Evolutionary conservation across 768 basidiomycete species (phyloP).

Genomic region (Kwoniella sp.): DNA sequence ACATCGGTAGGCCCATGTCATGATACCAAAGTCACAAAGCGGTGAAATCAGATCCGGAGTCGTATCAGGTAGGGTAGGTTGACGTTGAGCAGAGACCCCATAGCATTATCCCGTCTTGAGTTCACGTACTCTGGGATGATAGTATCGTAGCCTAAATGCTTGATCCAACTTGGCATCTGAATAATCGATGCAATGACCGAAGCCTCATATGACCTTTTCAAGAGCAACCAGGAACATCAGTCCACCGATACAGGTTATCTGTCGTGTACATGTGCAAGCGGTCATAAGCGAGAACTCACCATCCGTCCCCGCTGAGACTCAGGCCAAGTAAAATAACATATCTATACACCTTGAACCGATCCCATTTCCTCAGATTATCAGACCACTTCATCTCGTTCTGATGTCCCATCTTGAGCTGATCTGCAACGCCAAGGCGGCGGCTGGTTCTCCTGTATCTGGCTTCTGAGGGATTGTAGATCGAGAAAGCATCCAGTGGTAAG

Average conservation of each 20-base stretch:
- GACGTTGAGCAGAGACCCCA: not conserved
- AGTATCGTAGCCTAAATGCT: constrained; percentile 32
- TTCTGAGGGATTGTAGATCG: not conserved
- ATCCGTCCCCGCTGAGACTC: constrained; percentile 38
- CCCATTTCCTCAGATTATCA: constrained; percentile 37
- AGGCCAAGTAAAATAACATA: constrained; percentile 34
- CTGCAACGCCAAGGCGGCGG: not conserved
- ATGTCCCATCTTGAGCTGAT: not conserved
- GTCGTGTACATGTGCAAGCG: too few relatives aligned
- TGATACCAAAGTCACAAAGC: too few relatives aligned
- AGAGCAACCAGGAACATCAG: too few relatives aligned
- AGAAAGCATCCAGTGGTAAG: not conserved
- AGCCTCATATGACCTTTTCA: constrained; percentile 34
- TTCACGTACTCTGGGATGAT: constrained; percentile 34
- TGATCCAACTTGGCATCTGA: constrained; percentile 36
- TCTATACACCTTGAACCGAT: constrained; percentile 34
- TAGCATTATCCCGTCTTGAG: not conserved
- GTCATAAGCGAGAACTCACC: too few relatives aligned
- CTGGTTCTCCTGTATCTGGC: too few relatives aligned
- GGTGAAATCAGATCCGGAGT: too few relatives aligned
- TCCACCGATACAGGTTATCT: too few relatives aligned
- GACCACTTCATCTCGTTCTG: constrained; percentile 27
- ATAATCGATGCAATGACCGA: constrained; percentile 41
- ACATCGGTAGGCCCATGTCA: not conserved
- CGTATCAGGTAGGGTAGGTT: too few relatives aligned